Conservation (phyloP, 495 filamentous ascomycete genomes). For the Cryomyces minteri region DNA sequence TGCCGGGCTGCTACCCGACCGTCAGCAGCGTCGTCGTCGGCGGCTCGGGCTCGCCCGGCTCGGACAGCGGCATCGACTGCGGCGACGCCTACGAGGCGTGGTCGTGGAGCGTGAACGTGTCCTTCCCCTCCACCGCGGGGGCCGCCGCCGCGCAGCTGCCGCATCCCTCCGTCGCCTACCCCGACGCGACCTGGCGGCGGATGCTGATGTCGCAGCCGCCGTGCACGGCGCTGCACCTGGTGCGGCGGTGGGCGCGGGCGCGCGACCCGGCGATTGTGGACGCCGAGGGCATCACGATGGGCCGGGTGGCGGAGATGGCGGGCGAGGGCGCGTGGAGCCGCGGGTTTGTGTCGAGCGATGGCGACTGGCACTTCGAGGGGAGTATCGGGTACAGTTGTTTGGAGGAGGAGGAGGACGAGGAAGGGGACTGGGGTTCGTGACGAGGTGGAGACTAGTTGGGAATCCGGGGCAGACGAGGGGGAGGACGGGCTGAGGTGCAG, state of each 20-base stretch:
- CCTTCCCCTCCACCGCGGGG: conserved; percentile 1
- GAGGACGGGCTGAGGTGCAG: no score
- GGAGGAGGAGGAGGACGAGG: not conserved
- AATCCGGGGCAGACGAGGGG: no score
- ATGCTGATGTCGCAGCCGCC: conserved; percentile 12
- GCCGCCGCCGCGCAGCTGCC: not conserved
- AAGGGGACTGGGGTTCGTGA: no score
- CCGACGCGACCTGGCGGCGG: conserved; percentile 9
- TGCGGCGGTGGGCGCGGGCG: conserved; percentile 6
- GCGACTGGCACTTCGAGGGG: conserved; percentile 14
- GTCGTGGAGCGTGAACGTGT: conserved; percentile 8
- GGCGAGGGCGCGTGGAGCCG: conserved; percentile 4
- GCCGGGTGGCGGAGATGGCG: not conserved
- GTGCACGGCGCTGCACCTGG: conserved; percentile 7
- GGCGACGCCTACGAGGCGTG: not conserved
- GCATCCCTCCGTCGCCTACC: conserved; percentile 1
- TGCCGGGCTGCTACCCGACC: conserved; percentile 9
- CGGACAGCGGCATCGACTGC: no score
- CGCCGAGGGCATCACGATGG: conserved; percentile 9
- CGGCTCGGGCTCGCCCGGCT: not conserved
- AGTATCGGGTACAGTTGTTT: not conserved
- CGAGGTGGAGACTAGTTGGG: no score
- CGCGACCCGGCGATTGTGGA: conserved; percentile 4
- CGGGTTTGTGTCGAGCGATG: conserved; percentile 5
- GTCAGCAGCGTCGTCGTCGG: conserved; percentile 5